These are phyloP conservation scores for Pseudogymnoascus sp. DNA, from an alignment of 2,329 filamentous ascomycete species.

Conservation along the genomic window DNA sequence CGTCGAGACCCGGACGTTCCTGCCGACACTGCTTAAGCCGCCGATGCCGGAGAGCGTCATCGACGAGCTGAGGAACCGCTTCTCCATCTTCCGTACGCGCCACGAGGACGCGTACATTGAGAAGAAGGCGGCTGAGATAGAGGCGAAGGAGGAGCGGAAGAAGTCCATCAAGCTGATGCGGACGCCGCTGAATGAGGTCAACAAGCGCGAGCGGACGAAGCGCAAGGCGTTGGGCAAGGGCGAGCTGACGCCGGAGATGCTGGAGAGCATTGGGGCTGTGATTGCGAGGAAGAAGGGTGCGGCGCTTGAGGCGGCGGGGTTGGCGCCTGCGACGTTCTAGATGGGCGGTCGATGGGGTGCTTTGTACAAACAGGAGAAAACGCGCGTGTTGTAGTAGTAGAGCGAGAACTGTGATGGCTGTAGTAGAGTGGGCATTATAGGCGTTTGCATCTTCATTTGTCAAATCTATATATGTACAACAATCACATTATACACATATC, in stretches of 20 bases:
- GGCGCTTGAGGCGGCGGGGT: slow-evolving; percentile 17
- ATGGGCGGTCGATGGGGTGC: slow-evolving; percentile 8
- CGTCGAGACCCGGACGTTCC: slow-evolving; percentile 67
- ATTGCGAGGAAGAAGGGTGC: slow-evolving; percentile 24
- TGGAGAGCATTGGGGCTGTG: slow-evolving; percentile 26
- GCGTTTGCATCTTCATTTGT: slow-evolving; percentile 10
- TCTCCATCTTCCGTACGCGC: slow-evolving; percentile 70
- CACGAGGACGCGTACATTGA: slow-evolving; percentile 68
- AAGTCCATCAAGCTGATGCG: slow-evolving; percentile 22
- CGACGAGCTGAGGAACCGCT: slow-evolving; percentile 79
- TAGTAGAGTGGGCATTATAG: slow-evolving; percentile 8
- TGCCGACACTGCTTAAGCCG: slow-evolving; percentile 65
- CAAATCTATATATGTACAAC: slow-evolving; percentile 11
- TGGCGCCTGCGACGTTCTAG: slow-evolving; percentile 10
- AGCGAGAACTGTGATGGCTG: slow-evolving; percentile 3
- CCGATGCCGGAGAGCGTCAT: slow-evolving; percentile 74
- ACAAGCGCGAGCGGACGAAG: slow-evolving; percentile 22
- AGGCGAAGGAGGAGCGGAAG: slow-evolving; percentile 31
- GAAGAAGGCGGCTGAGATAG: slow-evolving; percentile 53
- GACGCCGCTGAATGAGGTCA: slow-evolving; percentile 27
- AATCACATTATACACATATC: slow-evolving; percentile 1
- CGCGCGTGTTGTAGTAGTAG: background rate
- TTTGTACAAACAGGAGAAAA: slow-evolving; percentile 3
- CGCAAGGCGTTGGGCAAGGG: slow-evolving; percentile 25
- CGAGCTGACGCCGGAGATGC: slow-evolving; percentile 24